These are phyloP conservation scores for Globisporangium perplexum DNA, from an alignment of 352 stramenopile genomes.

Conservation along the genomic window DNA sequence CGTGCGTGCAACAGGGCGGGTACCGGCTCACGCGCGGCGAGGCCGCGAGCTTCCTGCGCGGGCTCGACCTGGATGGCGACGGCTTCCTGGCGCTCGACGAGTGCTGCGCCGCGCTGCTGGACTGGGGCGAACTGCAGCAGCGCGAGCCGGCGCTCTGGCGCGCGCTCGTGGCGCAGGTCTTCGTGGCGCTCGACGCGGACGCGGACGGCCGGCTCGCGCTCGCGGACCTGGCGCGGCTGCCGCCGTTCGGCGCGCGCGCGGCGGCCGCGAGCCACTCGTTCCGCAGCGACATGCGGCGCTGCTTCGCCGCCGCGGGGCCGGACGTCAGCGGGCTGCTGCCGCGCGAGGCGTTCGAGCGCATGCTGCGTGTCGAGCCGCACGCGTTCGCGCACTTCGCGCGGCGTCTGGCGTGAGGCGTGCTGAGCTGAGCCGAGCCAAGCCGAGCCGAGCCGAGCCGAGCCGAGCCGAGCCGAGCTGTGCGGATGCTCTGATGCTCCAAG, in stretches of 20 bases:
- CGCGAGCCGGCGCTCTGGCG: constrained; percentile 26
- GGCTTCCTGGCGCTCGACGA: constrained; percentile 53
- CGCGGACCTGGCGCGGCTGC: constrained; percentile 37
- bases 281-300: constrained; percentile 48
- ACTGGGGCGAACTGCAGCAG: constrained; percentile 57
- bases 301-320: constrained; percentile 47
- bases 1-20: constrained; percentile 40
- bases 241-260: constrained; percentile 23
- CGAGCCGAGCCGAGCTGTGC: no score
- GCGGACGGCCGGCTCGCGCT: constrained; percentile 40
- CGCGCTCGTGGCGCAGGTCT: constrained; percentile 30
- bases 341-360: constrained; percentile 33
- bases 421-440: no score
- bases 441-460: no score
- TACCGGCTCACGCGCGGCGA: constrained; percentile 63
- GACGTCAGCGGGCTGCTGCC: constrained; percentile 31
- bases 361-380: constrained; percentile 38
- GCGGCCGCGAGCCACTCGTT: constrained; percentile 39
- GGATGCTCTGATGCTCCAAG: no score
- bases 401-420: constrained; percentile 13
- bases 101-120: constrained; percentile 60
- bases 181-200: constrained; percentile 42
- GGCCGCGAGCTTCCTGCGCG: constrained; percentile 47
- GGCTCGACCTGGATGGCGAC: constrained; percentile 59
- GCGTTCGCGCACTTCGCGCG: constrained; percentile 49